Conservation (phyloP, 257 asterid species). For the Solanum appendiculatum region DNA sequence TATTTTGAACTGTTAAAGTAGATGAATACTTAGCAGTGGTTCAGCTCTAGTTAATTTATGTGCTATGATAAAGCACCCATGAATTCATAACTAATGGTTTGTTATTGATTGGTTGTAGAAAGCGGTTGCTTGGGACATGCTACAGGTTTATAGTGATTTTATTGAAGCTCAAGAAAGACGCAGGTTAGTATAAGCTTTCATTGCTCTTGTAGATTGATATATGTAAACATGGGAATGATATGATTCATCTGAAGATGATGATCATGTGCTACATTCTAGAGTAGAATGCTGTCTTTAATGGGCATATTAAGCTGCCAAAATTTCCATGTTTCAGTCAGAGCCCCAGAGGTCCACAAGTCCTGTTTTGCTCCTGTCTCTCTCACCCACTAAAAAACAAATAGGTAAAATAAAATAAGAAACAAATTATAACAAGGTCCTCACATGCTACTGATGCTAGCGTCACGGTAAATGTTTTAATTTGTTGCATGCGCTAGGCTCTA, state of each 20-base stretch:
- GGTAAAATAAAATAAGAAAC: neutral
- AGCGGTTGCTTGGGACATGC: slow-evolving; percentile 99
- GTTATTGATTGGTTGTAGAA: slow-evolving; percentile 30
- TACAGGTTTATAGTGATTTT: slow-evolving; percentile 69
- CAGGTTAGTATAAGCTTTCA: slow-evolving; percentile 32
- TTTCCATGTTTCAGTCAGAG: neutral
- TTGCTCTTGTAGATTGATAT: neutral
- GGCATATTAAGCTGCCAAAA: neutral
- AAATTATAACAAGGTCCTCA: neutral
- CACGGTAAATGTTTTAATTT: neutral
- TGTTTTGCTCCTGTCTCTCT: neutral
- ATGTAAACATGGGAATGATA: neutral
- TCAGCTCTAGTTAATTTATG: neutral
- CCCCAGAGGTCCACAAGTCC: neutral
- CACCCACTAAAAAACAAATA: neutral
- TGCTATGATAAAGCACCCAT: neutral
- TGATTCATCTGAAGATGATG: neutral
- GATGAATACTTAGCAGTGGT: neutral
- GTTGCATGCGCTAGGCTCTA: neutral
- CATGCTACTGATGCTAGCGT: neutral
- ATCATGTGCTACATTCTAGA: neutral
- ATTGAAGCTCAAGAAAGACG: slow-evolving; percentile 85
- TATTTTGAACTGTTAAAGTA: neutral
- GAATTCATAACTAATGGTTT: neutral
- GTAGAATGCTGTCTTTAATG: neutral